Percentiles rank a stretch among this genome's conserved stretches.
Conservation (phyloP, 768 basidiomycete genomes). For the Hemileccinum rubropunctum region DNA sequence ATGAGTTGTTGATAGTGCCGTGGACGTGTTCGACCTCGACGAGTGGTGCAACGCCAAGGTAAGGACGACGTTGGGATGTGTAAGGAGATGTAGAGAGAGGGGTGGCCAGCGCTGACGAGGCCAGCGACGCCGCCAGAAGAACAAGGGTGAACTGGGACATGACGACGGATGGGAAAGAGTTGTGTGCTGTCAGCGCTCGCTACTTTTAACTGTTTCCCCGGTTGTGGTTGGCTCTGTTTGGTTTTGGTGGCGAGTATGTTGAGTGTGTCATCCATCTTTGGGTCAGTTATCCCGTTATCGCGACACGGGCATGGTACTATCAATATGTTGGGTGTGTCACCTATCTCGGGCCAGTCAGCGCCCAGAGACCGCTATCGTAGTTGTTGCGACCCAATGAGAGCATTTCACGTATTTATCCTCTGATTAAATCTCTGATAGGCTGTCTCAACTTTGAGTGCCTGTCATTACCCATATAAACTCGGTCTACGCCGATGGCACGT, state of each 20-base stretch:
- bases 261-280: neutral
- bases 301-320: too few relatives aligned
- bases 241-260: slow-evolving; percentile 19
- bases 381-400: too few relatives aligned
- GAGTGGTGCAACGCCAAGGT: slow-evolving; percentile 60
- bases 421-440: too few relatives aligned
- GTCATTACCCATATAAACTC: too few relatives aligned
- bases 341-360: too few relatives aligned
- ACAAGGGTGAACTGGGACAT: slow-evolving; percentile 35
- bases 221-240: slow-evolving; percentile 29
- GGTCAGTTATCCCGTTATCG: too few relatives aligned
- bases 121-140: slow-evolving; percentile 39
- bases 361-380: too few relatives aligned
- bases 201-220: slow-evolving; percentile 22
- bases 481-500: slow-evolving; percentile 4
- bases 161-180: slow-evolving; percentile 22
- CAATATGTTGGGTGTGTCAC: too few relatives aligned
- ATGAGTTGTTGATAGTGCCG: slow-evolving; percentile 83
- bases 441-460: too few relatives aligned
- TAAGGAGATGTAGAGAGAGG: slow-evolving; percentile 46
- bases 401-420: too few relatives aligned
- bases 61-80: slow-evolving; percentile 36
- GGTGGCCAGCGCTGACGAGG: slow-evolving; percentile 34
- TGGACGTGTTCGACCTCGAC: slow-evolving; percentile 58
- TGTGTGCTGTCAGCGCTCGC: slow-evolving; percentile 1